Evolutionary conservation across 345 rosid genomes (phyloP).

Genomic region (Gossypium herbaceum): DNA sequence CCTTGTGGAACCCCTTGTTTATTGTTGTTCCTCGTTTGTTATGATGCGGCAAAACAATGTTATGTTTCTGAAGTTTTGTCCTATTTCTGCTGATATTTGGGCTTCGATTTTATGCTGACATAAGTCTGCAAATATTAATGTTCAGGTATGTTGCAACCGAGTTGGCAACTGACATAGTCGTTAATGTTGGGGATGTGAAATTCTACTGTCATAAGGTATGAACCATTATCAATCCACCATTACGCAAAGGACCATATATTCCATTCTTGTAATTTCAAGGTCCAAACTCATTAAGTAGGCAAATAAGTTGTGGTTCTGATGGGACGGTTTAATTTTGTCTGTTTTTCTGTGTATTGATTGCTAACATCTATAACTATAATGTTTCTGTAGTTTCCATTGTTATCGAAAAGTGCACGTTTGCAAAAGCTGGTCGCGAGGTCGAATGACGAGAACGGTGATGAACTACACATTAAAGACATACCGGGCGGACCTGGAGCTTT

Average conservation of each 20-base stretch:
- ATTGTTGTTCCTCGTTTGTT: too few species aligned
- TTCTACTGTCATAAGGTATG: constrained; percentile 74
- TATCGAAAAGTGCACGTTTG: constrained; percentile 60
- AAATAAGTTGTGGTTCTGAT: not conserved
- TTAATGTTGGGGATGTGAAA: constrained; percentile 51
- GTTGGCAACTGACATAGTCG: constrained; percentile 55
- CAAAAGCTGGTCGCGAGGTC: constrained; percentile 53
- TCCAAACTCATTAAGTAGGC: not conserved
- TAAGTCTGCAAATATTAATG: constrained; percentile 7
- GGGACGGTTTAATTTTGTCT: not conserved
- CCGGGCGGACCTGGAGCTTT: constrained; percentile 92
- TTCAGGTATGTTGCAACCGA: constrained; percentile 68
- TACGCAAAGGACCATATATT: not conserved
- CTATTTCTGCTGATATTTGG: not conserved
- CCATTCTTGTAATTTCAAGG: not conserved
- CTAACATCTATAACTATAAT: constrained; percentile 9
- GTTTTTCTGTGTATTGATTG: not conserved
- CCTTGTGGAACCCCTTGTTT: too few species aligned
- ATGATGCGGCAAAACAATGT: not conserved
- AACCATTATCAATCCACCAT: constrained; percentile 5
- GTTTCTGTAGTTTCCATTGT: constrained; percentile 52
- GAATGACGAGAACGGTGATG: constrained; percentile 45
- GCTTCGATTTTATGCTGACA: not conserved
- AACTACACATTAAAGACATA: constrained; percentile 56
- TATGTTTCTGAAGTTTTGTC: not conserved